Evolutionary conservation across 345 rosid genomes (phyloP).

Genomic region (Mercurialis annua): DNA sequence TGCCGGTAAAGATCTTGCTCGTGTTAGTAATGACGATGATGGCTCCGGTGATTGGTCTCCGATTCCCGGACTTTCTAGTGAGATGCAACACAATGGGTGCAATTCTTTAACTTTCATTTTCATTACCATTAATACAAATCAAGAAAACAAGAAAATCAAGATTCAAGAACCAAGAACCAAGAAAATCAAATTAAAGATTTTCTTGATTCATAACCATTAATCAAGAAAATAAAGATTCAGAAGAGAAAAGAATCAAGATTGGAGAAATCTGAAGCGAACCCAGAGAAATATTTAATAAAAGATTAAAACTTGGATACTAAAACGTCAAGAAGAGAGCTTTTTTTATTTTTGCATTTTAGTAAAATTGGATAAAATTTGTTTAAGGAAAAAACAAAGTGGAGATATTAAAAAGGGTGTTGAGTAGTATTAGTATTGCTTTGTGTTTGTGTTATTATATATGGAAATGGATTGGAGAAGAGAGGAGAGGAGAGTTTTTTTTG

Average conservation of each 20-base stretch:
- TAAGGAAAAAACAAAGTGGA: too few species aligned
- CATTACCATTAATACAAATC: neutral
- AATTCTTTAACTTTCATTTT: slow-evolving; percentile 88
- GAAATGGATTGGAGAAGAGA: slow-evolving; percentile 9
- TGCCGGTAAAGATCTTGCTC: slow-evolving; percentile 72
- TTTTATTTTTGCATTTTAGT: neutral
- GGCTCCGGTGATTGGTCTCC: slow-evolving; percentile 63
- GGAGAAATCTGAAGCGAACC: neutral
- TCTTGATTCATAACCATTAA: too few species aligned
- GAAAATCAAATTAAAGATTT: neutral
- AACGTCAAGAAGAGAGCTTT: slow-evolving; percentile 20
- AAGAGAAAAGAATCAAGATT: neutral
- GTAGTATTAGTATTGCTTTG: neutral
- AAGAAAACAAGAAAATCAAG: neutral
- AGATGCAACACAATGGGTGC: slow-evolving; percentile 91
- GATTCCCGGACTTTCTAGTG: slow-evolving; percentile 64
- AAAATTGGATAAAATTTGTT: neutral
- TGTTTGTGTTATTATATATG: slow-evolving; percentile 2
- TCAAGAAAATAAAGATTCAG: slow-evolving; percentile 1
- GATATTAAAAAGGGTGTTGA: neutral
- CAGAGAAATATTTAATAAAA: neutral
- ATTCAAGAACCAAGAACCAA: neutral
- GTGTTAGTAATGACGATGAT: slow-evolving; percentile 36
- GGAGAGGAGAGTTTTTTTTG: slow-evolving; percentile 6
- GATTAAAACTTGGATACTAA: slow-evolving; percentile 16